Evolutionary conservation across 805 yeast species (phyloP).

Genomic region (Lipomyces spencermartinsiae): DNA sequence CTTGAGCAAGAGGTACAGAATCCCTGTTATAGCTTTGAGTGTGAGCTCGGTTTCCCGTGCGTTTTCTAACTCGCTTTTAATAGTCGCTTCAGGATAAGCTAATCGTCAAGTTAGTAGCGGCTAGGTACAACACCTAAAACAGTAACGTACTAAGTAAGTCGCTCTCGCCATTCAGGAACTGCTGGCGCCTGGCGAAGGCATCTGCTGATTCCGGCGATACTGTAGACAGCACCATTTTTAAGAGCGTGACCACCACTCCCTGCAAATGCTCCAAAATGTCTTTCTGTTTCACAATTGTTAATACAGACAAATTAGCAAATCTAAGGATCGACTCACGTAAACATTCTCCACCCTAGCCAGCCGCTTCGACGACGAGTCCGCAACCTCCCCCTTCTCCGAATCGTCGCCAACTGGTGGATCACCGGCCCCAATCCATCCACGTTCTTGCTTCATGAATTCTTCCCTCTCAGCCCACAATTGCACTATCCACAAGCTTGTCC

Average conservation of each 20-base stretch:
- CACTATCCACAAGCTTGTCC: slow-evolving; percentile 68
- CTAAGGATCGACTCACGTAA: slow-evolving; percentile 17
- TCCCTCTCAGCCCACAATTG: slow-evolving; percentile 78
- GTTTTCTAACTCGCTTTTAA: slow-evolving; percentile 29
- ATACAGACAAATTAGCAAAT: not conserved
- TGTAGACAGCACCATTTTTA: slow-evolving; percentile 67
- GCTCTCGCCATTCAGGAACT: slow-evolving; percentile 13
- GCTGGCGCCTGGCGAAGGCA: slow-evolving; percentile 14
- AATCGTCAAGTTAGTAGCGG: not conserved
- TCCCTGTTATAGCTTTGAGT: slow-evolving; percentile 63
- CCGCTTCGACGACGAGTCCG: slow-evolving; percentile 9
- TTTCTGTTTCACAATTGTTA: slow-evolving; percentile 54
- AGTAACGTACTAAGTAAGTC: not conserved
- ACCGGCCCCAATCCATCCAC: slow-evolving; percentile 57
- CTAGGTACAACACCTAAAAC: not conserved
- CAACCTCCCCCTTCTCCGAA: slow-evolving; percentile 12
- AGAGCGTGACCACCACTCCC: slow-evolving; percentile 66
- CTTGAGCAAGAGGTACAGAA: slow-evolving; percentile 59
- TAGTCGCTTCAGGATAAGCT: slow-evolving; percentile 1
- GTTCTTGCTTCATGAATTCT: slow-evolving; percentile 71
- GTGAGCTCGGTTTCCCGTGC: slow-evolving; percentile 65
- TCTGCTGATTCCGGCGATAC: slow-evolving; percentile 40
- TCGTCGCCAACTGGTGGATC: slow-evolving; percentile 12
- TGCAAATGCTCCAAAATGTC: slow-evolving; percentile 61
- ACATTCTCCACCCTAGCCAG: slow-evolving; percentile 21